phyloP scores from a whole-genome alignment of 177 flowering plant species.

The Vitis hybrid region DNA sequence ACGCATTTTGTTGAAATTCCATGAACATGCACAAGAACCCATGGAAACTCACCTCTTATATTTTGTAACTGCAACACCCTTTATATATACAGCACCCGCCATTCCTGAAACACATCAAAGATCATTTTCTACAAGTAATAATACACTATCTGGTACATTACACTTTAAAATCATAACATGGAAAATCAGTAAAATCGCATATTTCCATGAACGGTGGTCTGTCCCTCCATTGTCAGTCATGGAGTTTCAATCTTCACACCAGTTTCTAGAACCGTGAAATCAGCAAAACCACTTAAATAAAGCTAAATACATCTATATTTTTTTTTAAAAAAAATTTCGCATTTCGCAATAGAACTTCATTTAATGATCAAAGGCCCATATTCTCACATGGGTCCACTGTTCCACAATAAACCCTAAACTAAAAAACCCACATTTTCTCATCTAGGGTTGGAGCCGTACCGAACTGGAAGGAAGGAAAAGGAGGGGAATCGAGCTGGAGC shows the following conservation, averaged over 20 bases:
- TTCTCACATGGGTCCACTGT: background rate
- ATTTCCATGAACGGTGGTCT: too few species aligned
- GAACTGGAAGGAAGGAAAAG: constrained; percentile 92
- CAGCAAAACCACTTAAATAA: background rate
- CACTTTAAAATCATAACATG: too few species aligned
- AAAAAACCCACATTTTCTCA: background rate
- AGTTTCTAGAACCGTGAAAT: too few species aligned
- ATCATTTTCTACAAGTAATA: too few species aligned
- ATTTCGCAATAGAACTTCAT: background rate
- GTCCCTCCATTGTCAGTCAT: too few species aligned
- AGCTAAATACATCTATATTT: background rate
- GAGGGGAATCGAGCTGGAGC: constrained; percentile 89
- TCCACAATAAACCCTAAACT: constrained; percentile 8
- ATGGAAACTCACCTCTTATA: constrained; percentile 62
- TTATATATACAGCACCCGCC: constrained; percentile 92
- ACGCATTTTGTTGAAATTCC: too few species aligned
- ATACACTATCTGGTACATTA: too few species aligned
- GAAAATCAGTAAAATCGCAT: too few species aligned
- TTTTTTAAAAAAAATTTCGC: too few species aligned
- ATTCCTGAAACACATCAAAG: constrained; percentile 58
- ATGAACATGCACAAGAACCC: too few species aligned
- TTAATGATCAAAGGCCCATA: background rate
- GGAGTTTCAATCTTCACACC: too few species aligned
- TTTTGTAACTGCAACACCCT: constrained; percentile 82
- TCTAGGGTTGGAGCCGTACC: constrained; percentile 40